Percentiles rank a stretch among this genome's conserved stretches.
Evolutionary conservation across 208 protist species (phyloP).

Genomic region (Leptomonas seymouri): DNA sequence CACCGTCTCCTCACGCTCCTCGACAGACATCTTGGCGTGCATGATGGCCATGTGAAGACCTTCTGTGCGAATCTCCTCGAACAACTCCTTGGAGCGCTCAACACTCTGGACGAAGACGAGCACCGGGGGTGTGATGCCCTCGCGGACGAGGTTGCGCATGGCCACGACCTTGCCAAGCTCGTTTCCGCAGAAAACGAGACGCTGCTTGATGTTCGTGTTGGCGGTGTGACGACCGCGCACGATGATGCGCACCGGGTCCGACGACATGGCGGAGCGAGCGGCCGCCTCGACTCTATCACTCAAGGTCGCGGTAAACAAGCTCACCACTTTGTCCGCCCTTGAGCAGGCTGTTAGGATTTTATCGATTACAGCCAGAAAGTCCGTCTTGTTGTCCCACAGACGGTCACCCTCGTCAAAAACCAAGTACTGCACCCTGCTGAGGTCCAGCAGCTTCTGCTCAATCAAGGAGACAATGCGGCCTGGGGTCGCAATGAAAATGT

Average conservation of each 20-base stretch:
- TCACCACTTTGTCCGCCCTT: conserved; percentile 69
- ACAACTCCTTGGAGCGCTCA: conserved; percentile 96
- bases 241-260: conserved; percentile 93
- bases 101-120: conserved; percentile 98
- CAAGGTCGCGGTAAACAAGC: conserved; percentile 96
- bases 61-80: conserved; percentile 93
- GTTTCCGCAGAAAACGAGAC: conserved; percentile 95
- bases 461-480: conserved; percentile 80
- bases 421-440: conserved; percentile 81
- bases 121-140: conserved; percentile 95
- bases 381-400: conserved; percentile 93
- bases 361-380: conserved; percentile 85
- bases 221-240: conserved; percentile 86
- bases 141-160: conserved; percentile 93
- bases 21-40: conserved; percentile 87
- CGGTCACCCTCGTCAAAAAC: conserved; percentile 99
- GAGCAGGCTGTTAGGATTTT: conserved; percentile 89
- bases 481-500: conserved; percentile 93
- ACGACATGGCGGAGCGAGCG: conserved; percentile 87
- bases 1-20: conserved; percentile 94
- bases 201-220: conserved; percentile 84
- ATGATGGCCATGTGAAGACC: conserved; percentile 91
- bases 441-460: conserved; percentile 78
- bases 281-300: conserved; percentile 90
- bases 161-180: conserved; percentile 97